phyloP scores from a whole-genome alignment of 441 rosid species.

The Flueggea neowawraea region DNA sequence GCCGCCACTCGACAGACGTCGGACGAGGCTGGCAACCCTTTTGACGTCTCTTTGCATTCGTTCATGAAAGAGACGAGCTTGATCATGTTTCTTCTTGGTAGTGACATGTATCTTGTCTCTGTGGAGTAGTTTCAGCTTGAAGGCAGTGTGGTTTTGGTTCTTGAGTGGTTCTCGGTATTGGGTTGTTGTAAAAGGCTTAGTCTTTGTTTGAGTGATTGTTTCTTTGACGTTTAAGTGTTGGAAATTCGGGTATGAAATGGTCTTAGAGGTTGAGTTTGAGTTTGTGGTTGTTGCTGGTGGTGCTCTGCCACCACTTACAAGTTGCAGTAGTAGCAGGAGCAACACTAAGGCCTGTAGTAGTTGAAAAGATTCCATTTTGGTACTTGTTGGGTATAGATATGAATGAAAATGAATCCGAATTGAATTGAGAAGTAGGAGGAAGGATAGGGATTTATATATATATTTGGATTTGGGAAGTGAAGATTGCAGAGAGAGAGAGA shows the following conservation, averaged over 20 bases:
- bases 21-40: conserved; percentile 53
- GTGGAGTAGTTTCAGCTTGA: conserved; percentile 53
- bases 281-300: not conserved
- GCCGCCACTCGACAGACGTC: conserved; percentile 32
- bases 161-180: conserved; percentile 22
- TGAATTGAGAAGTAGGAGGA: too few relatives aligned
- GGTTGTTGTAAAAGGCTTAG: conserved; percentile 19
- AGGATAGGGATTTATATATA: too few relatives aligned
- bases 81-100: conserved; percentile 18
- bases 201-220: conserved; percentile 19
- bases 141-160: not conserved
- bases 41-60: conserved; percentile 60
- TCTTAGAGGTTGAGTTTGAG: not conserved
- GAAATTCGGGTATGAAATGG: conserved; percentile 43
- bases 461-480: too few relatives aligned
- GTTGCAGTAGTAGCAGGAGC: conserved; percentile 3
- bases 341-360: too few relatives aligned
- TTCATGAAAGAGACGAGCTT: conserved; percentile 46
- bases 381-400: too few relatives aligned
- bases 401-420: too few relatives aligned
- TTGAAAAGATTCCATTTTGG: too few relatives aligned
- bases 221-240: conserved; percentile 54
- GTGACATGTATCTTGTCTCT: conserved; percentile 43
- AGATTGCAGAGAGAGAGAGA: too few relatives aligned
- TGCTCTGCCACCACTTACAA: not conserved